A percentile compares a stretch with the other conserved stretches of the same genome.
Evolutionary conservation across 495 filamentous ascomycete genomes (phyloP).

Genomic region (Penicillium bialowiezense): DNA sequence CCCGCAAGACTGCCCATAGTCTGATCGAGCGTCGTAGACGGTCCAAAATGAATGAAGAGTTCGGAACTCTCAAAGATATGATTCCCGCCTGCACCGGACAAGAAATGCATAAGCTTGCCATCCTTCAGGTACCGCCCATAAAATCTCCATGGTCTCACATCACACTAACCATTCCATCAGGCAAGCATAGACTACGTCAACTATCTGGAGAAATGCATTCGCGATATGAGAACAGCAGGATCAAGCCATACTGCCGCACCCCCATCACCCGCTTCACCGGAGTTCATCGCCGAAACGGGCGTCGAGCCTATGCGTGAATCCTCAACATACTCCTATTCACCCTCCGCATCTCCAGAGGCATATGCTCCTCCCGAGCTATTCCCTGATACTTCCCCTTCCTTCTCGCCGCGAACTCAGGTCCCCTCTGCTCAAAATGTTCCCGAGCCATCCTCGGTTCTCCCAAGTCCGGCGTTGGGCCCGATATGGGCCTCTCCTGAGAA

Average conservation of each 20-base stretch:
- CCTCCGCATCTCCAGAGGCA: slow-evolving; percentile 37
- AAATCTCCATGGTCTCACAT: not conserved
- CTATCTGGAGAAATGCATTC: slow-evolving; percentile 87
- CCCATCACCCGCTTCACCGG: slow-evolving; percentile 38
- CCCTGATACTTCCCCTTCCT: slow-evolving; percentile 35
- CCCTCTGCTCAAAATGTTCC: slow-evolving; percentile 26
- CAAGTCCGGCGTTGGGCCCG: slow-evolving; percentile 42
- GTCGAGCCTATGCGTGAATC: slow-evolving; percentile 15
- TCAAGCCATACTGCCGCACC: slow-evolving; percentile 16
- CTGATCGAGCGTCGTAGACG: slow-evolving; percentile 87
- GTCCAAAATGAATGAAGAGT: slow-evolving; percentile 99
- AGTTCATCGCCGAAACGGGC: slow-evolving; percentile 26
- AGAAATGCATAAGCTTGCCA: slow-evolving; percentile 98
- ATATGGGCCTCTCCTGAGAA: slow-evolving; percentile 23
- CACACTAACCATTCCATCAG: slow-evolving; percentile 36
- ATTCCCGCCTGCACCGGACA: slow-evolving; percentile 87
- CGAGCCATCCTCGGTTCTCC: slow-evolving; percentile 36
- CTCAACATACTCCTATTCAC: slow-evolving; percentile 27
- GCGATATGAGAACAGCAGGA: slow-evolving; percentile 69
- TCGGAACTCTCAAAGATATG: slow-evolving; percentile 88
- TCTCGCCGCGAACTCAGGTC: slow-evolving; percentile 35
- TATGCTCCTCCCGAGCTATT: slow-evolving; percentile 23
- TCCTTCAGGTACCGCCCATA: slow-evolving; percentile 72
- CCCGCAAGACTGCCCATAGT: slow-evolving; percentile 93
- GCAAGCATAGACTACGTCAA: slow-evolving; percentile 95